Base-by-base conservation (phyloP, 1,139 yeast species). In the Magnusiomyces ingens region DNA sequence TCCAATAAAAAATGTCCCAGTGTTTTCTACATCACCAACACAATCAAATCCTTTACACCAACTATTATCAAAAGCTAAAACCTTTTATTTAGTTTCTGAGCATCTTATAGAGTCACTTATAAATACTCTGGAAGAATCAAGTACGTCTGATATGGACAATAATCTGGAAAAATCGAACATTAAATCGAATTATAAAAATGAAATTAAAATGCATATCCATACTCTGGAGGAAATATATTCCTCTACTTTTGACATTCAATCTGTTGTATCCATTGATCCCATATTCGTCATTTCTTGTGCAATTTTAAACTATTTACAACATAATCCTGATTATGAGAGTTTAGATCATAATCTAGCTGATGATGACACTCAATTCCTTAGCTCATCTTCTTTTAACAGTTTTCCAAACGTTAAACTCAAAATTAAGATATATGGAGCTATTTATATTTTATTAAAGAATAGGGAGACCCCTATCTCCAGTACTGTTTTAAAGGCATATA, bases 351-450 rank as follows among this genome's bases (percentile, higher is more conserved):
- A 42, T 19, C 5, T 19, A 13, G 12, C 21, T 13, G 45, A 21
- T 19, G 11, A 11, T 19, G 32, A 21, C 13, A 17, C 32, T 26
- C 32, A 26, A 8, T 26, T 26, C 8, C 8, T 26, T 5, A 8
- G 32, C 8, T 8, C 32, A 5, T 8, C 32, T 26, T 26, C 8
- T 26, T 26, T 26, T 26, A 26, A 40, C 21, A 15, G 17, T 40
- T 40, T 19, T 11, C 44, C 44, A 3, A 19, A 40, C 5, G 11
- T 44, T 26, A 17, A 36, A 3, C 37, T 44, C 3, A 44, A 44
- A 44, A 44, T 44, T 10, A 12, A 29, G 22, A 44, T 44, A 6
- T 44, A 44, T 29, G 47, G 47, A 8, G 36, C 47, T 29, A 10
- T 44, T 29, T 44, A 44, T 29, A 26, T 44, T 13, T n/a, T 44